Conservation (phyloP, 73 alveolate species). For the Blepharisma stoltei region DNA sequence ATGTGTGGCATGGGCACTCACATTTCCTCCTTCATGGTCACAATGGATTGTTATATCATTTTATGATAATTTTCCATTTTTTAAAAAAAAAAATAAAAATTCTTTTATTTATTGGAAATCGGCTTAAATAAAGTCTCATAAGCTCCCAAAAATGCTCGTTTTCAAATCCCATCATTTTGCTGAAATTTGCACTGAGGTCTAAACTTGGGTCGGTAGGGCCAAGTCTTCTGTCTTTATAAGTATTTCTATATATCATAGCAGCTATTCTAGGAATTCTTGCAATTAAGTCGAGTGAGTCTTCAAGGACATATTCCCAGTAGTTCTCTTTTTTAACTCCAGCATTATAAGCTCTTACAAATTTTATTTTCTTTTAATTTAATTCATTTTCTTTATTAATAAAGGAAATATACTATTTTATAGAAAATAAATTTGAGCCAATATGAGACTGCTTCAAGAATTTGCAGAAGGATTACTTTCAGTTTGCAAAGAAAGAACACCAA, state of each 20-base stretch:
- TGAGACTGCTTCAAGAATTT: too few relatives aligned
- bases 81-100: too few relatives aligned
- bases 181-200: slow-evolving; percentile 62
- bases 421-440: too few relatives aligned
- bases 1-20: slow-evolving; percentile 82
- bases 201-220: slow-evolving; percentile 33
- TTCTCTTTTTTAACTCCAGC: slow-evolving; percentile 54
- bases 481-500: slow-evolving; percentile 62
- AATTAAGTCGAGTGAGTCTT: slow-evolving; percentile 66
- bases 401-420: too few relatives aligned
- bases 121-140: slow-evolving; percentile 75
- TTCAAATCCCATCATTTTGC: slow-evolving; percentile 68
- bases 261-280: slow-evolving; percentile 81
- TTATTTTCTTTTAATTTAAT: too few relatives aligned
- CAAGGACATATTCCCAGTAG: slow-evolving; percentile 78
- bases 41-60: slow-evolving; percentile 56
- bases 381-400: too few relatives aligned
- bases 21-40: slow-evolving; percentile 92
- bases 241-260: slow-evolving; percentile 65
- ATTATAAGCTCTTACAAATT: slow-evolving; percentile 62
- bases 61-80: too few relatives aligned
- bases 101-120: too few relatives aligned
- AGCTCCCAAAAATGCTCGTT: slow-evolving; percentile 60
- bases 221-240: slow-evolving; percentile 51
- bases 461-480: slow-evolving; percentile 53